Base-by-base conservation (phyloP, 495 filamentous ascomycete species). In the Immersiella caudata region DNA sequence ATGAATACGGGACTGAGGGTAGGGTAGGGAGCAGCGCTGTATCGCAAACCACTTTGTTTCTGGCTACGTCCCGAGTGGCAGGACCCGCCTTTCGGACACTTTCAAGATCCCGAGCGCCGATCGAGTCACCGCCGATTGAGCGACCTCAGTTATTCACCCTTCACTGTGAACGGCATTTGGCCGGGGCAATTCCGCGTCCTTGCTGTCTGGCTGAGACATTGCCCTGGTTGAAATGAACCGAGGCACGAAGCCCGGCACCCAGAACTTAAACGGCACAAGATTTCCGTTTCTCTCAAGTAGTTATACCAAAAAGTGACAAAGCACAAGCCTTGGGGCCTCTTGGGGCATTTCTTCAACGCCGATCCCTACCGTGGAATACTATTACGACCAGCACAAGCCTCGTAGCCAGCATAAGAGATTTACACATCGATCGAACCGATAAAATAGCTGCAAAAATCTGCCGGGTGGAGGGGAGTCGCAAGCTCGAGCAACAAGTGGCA, bases 401-500 rank as follows among this genome's bases (percentile, higher is more conserved):
- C n/a, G n/a, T n/a, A n/a, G n/a, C 29, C 29, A 33, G 8, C 29
- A 33, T 8, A 33, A 33, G 29, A 4, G 29, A 8, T 33, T 33
- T 33, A 3, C 29, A 8, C 4, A 4, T 33, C 3, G 29, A 3
- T 33, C 29, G 3, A 33, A 8, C 29, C 11, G 24, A 49, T 22
- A 33, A 26, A 18, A 25, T 22, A 36, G 29, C 26, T 14, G 25
- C 25, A 35, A 29, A n/a, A 60, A 60, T 60, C 14, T 40, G 26
- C 7, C 21, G 57, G 29, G 25, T 25, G 26, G 18, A 21, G 20
- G 14, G 57, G 16, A 50, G 22, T 62, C 60, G 60, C 20, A 52
- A 52, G 46, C 46, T 51, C 50, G 36, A 36, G 24, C 60, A 65
- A 52, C 63, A 59, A 46, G 25, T 18, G 63, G 54, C 22, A 58